Base-by-base conservation (phyloP, 2,329 filamentous ascomycete genomes). In the Cephalotrichum gorgonifer region DNA sequence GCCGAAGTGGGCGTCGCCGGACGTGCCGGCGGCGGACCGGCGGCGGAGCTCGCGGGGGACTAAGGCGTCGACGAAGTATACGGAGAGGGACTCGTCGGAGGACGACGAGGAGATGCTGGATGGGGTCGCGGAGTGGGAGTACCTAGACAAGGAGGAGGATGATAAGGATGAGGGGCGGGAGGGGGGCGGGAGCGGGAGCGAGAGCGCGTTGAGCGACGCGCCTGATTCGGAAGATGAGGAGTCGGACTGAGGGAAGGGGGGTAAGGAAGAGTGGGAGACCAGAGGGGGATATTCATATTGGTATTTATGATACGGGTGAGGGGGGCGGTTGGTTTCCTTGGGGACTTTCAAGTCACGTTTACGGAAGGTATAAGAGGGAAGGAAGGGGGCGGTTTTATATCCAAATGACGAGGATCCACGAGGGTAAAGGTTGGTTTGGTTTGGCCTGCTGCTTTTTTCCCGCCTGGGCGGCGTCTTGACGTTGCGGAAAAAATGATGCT, bases 21-120 rank as follows among this genome's bases (percentile, higher is more conserved):
- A 26, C 27, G 20, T 30, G 17, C 46, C 54, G 43, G 50, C 52
- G n/a, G 60, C 63, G 47, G 73, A 79, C 54, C 74, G 78, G 33
- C 71, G 78, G 42, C 76, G 76, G 30, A 81, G 77, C 55, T 71
- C 76, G n/a, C 73, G 78, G 44, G 61, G 70, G 5, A 68, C 66
- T 53, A 68, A 64, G 45, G 62, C 65, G 15, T 73, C 74, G 6
- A 61, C 67, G 31, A n/a, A n/a, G 35, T 81, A 81, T 54, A 69
- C 71, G 22, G 78, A 81, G 59, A 72, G 76, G 28, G 74, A 78
- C 49, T 75, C 75, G 11, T 70, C 71, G 11, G 76, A 76, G 44
- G 78, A 81, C 51, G 76, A 81, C 52, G 71, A 77, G 54, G 78
- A 81, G 58, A 81, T 81, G 78, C 64, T 79, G 23, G 71, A 78